These are phyloP conservation scores for Tulasnella calospora DNA, from an alignment of 768 basidiomycete genomes.

Conservation along the genomic window DNA sequence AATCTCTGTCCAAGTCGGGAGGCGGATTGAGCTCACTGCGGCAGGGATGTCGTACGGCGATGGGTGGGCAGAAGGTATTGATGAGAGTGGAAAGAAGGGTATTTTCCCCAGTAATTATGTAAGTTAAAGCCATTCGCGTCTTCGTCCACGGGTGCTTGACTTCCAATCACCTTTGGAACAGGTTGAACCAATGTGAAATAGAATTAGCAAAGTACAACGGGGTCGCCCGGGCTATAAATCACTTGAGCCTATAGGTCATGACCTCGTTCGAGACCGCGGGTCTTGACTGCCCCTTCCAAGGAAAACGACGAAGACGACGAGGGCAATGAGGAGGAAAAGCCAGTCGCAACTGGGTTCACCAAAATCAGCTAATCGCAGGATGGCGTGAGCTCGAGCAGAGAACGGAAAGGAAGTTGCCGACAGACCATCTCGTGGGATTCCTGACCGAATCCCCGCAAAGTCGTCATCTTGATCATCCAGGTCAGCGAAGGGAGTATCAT, in stretches of 20 bases:
- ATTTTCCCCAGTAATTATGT: slow-evolving; percentile 90
- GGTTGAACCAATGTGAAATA: not conserved
- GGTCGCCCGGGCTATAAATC: not conserved
- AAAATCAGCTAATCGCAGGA: not conserved
- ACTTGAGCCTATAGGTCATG: not conserved
- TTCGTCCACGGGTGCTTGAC: not conserved
- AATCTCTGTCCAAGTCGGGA: slow-evolving; percentile 55
- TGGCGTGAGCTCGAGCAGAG: not conserved
- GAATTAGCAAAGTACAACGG: not conserved
- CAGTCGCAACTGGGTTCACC: not conserved
- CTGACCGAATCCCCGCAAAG: not conserved
- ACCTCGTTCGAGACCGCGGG: not conserved
- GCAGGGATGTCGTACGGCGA: slow-evolving; percentile 66
- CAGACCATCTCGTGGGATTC: not conserved
- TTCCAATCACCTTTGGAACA: not conserved
- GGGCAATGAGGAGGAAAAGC: not conserved
- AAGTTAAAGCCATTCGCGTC: slow-evolving; percentile 35
- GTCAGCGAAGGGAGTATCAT: not conserved
- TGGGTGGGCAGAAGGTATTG: slow-evolving; percentile 81
- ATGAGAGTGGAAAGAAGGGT: slow-evolving; percentile 35
- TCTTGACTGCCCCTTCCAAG: too few species aligned
- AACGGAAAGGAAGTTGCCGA: not conserved
- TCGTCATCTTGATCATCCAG: not conserved
- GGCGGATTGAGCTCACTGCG: slow-evolving; percentile 58
- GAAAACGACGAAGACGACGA: not conserved